Base-by-base conservation (phyloP, 257 asterid genomes). In the Eustoma russellianum region DNA sequence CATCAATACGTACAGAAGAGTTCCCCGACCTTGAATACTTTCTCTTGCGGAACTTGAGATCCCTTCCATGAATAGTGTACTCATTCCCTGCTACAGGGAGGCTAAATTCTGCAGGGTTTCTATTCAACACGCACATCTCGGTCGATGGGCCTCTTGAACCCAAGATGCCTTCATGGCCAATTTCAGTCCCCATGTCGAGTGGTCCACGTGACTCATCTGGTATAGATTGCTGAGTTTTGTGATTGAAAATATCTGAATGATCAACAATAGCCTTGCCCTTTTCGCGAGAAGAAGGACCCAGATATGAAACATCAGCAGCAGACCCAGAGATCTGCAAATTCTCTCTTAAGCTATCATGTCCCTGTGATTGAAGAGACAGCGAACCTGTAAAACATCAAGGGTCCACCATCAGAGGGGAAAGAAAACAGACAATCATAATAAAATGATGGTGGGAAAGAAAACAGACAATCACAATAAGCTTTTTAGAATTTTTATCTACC, bases 81-180 rank as follows among this genome's bases (percentile, higher is more conserved):
- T 55, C 58, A 46, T 79, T 79, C 55, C 73, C 69, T 44, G 81
- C 74, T 30, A 69, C 77, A 8, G 78, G 84, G n/a, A 63, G 3
- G 67, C 75, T 74, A 58, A 88, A 77, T 16, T 91, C 96, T 40
- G 81, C 85, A 9, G 98, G 98, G 67, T 83, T 90, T 43, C 63
- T 62, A 57, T 90, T 86, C 17, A 69, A 70, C 14, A 43, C 24
- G 17, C 77, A 48, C 5, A 38, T 15, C 41, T 52, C 58, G 5
- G 60, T 61, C 13, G 35, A 24, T 5, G 51, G 28, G 13, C 7
- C 33, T 14, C 38, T 67, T 16, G 28, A 9, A 6, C 67, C 52
- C 47, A 51, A 28, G 30, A 33, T 35, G 54, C 41, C 8, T 53
- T 16, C 52, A n/a, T 18, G 24, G 13, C 46, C 5, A 16, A 16